These are phyloP conservation scores for Colletotrichum tropicicola DNA, from an alignment of 2,329 filamentous ascomycete species.

Conservation along the genomic window DNA sequence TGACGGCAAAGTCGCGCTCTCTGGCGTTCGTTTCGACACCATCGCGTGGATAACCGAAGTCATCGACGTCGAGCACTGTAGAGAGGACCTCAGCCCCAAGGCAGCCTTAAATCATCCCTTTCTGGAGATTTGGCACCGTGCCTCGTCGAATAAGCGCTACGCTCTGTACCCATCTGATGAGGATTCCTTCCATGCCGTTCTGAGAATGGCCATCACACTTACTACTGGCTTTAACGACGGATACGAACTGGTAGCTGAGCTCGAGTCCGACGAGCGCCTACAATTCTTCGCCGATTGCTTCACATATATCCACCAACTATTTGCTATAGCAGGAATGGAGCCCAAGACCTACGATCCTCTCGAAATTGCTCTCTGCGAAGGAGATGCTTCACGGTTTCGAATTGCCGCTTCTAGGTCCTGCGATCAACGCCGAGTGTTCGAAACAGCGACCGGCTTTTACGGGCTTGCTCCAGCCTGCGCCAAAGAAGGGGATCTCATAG, in stretches of 20 bases:
- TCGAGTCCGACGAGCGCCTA: background rate
- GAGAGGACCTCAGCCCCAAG: background rate
- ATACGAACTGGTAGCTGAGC: background rate
- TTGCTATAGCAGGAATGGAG: background rate
- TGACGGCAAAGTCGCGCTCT: background rate
- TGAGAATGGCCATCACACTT: conserved; percentile 1
- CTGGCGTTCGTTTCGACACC: conserved; percentile 3
- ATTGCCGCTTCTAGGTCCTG: conserved; percentile 2
- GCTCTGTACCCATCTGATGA: background rate
- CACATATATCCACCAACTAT: background rate
- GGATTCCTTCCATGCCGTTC: background rate
- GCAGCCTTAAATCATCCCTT: background rate
- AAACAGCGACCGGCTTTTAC: background rate
- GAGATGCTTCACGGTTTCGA: background rate
- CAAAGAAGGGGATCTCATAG: background rate
- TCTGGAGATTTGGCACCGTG: background rate
- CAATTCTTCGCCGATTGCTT: conserved; percentile 7
- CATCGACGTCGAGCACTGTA: background rate
- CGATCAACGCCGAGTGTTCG: conserved; percentile 5
- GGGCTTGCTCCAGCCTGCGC: conserved; percentile 4
- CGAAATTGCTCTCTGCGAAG: background rate
- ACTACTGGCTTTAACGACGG: background rate
- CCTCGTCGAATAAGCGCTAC: background rate
- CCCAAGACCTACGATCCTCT: background rate
- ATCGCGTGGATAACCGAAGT: background rate